These are phyloP conservation scores for Takashimella koratensis DNA, from an alignment of 1,284 basidiomycete genomes.

Conservation along the genomic window DNA sequence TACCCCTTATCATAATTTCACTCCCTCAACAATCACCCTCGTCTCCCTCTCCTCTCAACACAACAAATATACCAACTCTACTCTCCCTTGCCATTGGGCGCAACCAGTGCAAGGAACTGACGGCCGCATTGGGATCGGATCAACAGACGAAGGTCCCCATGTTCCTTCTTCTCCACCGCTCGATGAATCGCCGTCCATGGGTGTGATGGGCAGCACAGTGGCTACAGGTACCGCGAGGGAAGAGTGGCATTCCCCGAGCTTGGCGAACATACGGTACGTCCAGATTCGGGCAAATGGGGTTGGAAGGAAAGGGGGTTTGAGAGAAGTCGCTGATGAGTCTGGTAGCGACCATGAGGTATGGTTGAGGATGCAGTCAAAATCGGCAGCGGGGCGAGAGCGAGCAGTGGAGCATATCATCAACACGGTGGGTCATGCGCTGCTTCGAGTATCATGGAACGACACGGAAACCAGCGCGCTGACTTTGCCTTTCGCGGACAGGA, in stretches of 20 bases:
- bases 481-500: slow-evolving; percentile 53
- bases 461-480: too few relatives aligned
- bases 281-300: too few relatives aligned
- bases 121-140: too few relatives aligned
- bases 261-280: slow-evolving; percentile 41
- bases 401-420: slow-evolving; percentile 68
- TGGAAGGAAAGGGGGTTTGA: neutral
- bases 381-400: slow-evolving; percentile 58
- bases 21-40: too few relatives aligned
- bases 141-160: slow-evolving; percentile 27
- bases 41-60: too few relatives aligned
- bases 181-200: slow-evolving; percentile 30
- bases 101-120: too few relatives aligned
- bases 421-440: slow-evolving; percentile 26
- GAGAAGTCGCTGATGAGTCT: neutral
- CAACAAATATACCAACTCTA: too few relatives aligned
- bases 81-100: too few relatives aligned
- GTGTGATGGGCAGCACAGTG: neutral
- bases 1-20: too few relatives aligned
- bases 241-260: slow-evolving; percentile 35
- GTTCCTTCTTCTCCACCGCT: slow-evolving; percentile 40
- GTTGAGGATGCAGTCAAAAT: slow-evolving; percentile 43
- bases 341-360: slow-evolving; percentile 40
- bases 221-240: neutral
- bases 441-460: slow-evolving; percentile 12